Evolutionary conservation across 768 basidiomycete species (phyloP).

Genomic region (Hericium coralloides): DNA sequence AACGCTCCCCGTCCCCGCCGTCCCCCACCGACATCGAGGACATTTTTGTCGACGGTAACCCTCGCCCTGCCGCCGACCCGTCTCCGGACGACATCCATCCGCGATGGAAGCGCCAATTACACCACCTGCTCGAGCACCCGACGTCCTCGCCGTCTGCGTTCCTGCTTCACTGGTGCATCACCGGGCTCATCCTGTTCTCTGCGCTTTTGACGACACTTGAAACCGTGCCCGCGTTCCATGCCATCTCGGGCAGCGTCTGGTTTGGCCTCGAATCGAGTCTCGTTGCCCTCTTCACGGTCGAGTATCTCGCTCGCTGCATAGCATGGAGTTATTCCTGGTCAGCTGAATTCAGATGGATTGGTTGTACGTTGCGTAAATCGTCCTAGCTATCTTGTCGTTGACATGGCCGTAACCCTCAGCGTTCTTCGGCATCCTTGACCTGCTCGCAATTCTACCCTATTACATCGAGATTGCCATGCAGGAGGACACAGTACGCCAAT

Average conservation of each 20-base stretch:
- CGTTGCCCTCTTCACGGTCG: slow-evolving; percentile 80
- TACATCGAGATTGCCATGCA: slow-evolving; percentile 78
- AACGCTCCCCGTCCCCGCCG: not conserved
- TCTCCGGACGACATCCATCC: slow-evolving; percentile 20
- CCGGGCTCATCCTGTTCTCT: slow-evolving; percentile 62
- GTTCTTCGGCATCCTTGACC: slow-evolving; percentile 80
- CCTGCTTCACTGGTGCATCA: slow-evolving; percentile 61
- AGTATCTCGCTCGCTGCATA: slow-evolving; percentile 63
- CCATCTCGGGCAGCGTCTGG: slow-evolving; percentile 61
- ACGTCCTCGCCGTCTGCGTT: slow-evolving; percentile 72
- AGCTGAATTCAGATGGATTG: slow-evolving; percentile 52
- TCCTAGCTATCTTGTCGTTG: not conserved
- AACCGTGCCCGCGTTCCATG: slow-evolving; percentile 70
- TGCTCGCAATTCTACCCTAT: slow-evolving; percentile 81
- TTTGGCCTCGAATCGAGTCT: slow-evolving; percentile 84
- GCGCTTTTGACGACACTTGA: slow-evolving; percentile 73
- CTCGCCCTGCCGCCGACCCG: not conserved
- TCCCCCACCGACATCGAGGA: not conserved
- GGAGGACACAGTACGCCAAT: slow-evolving; percentile 64
- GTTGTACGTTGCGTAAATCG: slow-evolving; percentile 38
- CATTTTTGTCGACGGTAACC: not conserved
- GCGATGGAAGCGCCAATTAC: slow-evolving; percentile 56
- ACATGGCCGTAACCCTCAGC: slow-evolving; percentile 28
- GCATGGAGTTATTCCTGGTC: slow-evolving; percentile 71
- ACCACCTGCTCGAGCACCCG: slow-evolving; percentile 71